Percentiles rank a stretch among this genome's conserved stretches.
These are phyloP conservation scores for Eustoma russellianum DNA, from an alignment of 257 asterid species.

Conservation along the genomic window DNA sequence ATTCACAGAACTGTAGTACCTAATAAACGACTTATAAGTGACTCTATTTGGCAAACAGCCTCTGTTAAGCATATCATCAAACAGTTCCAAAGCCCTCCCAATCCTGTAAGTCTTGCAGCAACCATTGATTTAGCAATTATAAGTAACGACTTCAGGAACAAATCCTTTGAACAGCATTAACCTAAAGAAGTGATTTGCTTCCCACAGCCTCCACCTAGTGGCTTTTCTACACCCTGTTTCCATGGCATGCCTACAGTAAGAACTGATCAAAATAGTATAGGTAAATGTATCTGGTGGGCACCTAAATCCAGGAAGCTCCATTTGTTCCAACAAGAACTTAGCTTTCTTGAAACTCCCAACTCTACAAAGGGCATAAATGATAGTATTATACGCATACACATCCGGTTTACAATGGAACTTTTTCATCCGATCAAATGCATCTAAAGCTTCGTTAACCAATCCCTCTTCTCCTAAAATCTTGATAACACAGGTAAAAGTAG, in stretches of 20 bases:
- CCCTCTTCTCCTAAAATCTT: constrained; percentile 85
- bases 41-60: constrained; percentile 72
- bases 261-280: constrained; percentile 70
- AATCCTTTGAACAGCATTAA: constrained; percentile 78
- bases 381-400: constrained; percentile 62
- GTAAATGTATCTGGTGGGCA: constrained; percentile 73
- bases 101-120: constrained; percentile 87
- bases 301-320: constrained; percentile 87
- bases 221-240: constrained; percentile 80
- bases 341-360: constrained; percentile 81
- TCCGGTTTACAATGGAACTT: constrained; percentile 80
- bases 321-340: constrained; percentile 60
- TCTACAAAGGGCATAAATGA: constrained; percentile 66
- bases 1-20: constrained; percentile 72
- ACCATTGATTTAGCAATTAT: constrained; percentile 80
- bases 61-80: constrained; percentile 60
- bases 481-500: constrained; percentile 66
- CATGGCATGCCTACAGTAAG: constrained; percentile 64
- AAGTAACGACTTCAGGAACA: constrained; percentile 91
- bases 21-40: constrained; percentile 73
- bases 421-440: constrained; percentile 81
- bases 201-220: constrained; percentile 74
- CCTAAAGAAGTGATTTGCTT: constrained; percentile 84
- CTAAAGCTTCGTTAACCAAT: constrained; percentile 66
- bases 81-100: constrained; percentile 79